These are phyloP conservation scores for Sicyos edulis DNA, from an alignment of 306 rosid species.

Conservation along the genomic window DNA sequence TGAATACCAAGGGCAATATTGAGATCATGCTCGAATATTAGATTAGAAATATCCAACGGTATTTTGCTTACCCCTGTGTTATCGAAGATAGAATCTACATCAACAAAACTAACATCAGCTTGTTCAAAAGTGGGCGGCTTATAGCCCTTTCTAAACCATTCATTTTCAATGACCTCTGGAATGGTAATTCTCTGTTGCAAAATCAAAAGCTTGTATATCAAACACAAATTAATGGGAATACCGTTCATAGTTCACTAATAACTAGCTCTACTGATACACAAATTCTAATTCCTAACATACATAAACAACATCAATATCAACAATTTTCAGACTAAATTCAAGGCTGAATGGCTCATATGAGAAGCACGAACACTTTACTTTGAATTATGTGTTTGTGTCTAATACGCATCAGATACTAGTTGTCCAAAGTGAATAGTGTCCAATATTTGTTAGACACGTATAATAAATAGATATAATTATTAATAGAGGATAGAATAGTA, in stretches of 20 bases:
- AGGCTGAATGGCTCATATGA: neutral
- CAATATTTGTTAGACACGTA: neutral
- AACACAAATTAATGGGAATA: neutral
- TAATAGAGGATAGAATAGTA: neutral
- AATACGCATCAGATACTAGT: neutral
- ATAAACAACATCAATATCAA: neutral
- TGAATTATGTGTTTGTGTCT: neutral
- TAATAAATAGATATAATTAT: neutral
- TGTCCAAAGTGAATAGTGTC: neutral
- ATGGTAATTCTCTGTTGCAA: slow-evolving; percentile 72
- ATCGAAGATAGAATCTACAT: slow-evolving; percentile 61
- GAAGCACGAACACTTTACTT: neutral
- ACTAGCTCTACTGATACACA: neutral
- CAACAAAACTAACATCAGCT: slow-evolving; percentile 67
- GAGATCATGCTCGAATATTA: neutral
- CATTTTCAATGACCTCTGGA: slow-evolving; percentile 77
- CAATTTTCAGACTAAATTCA: neutral
- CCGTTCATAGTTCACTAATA: neutral
- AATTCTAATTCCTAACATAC: neutral
- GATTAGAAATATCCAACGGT: slow-evolving; percentile 12
- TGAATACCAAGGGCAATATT: slow-evolving; percentile 18
- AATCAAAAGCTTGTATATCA: slow-evolving; percentile 5
- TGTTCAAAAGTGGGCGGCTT: slow-evolving; percentile 79
- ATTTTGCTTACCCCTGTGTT: slow-evolving; percentile 45
- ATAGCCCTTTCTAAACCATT: slow-evolving; percentile 96